Conservation (phyloP, 2,329 filamentous ascomycete genomes). For the Bipolaris gigantea region DNA sequence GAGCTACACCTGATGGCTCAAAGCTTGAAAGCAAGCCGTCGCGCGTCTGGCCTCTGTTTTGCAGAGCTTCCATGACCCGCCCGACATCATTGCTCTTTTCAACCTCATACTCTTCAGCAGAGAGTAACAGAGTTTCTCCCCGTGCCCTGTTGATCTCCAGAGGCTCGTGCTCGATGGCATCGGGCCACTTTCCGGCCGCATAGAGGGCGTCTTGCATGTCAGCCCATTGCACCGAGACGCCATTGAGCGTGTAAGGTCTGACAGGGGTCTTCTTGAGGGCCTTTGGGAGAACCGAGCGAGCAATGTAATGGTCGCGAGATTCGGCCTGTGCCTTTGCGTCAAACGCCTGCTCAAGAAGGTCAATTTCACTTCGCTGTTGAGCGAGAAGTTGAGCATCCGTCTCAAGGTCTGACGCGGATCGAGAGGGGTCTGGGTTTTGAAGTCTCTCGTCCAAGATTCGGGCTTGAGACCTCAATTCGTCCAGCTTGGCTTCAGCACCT, state of each 20-base stretch:
- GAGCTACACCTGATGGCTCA: background rate
- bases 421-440: conserved; percentile 19
- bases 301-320: conserved; percentile 23
- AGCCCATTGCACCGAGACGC: conserved; percentile 38
- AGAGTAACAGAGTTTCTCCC: conserved; percentile 17
- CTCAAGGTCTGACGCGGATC: conserved; percentile 13
- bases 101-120: conserved; percentile 24
- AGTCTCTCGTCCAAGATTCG: conserved; percentile 15
- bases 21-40: background rate
- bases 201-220: conserved; percentile 40
- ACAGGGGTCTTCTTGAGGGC: conserved; percentile 20
- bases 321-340: conserved; percentile 20
- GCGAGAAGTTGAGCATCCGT: conserved; percentile 16
- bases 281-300: conserved; percentile 29
- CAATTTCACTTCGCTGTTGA: conserved; percentile 17
- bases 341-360: conserved; percentile 28
- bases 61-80: conserved; percentile 15
- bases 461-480: conserved; percentile 18
- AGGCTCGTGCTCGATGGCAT: conserved; percentile 25
- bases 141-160: conserved; percentile 19
- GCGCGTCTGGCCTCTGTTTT: background rate
- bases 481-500: conserved; percentile 24
- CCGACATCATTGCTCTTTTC: conserved; percentile 24
- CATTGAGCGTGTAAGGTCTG: conserved; percentile 29
- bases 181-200: conserved; percentile 26